These are phyloP conservation scores for Mucor circinelloides DNA, from an alignment of 371 early-diverging fungal genomes.

Conservation along the genomic window DNA sequence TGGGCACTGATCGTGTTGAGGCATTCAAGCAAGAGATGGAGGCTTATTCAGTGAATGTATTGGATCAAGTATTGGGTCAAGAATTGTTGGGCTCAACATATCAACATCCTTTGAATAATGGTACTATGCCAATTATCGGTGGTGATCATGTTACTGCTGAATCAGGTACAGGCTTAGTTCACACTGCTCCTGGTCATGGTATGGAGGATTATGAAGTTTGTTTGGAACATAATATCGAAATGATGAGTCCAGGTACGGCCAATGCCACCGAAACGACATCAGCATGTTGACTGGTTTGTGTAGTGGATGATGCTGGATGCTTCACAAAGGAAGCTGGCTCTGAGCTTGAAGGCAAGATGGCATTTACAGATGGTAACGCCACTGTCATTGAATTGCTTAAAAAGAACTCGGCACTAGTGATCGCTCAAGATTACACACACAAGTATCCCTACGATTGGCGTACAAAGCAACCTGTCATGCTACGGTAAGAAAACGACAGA, in stretches of 20 bases:
- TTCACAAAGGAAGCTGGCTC: conserved; percentile 74
- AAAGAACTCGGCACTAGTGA: conserved; percentile 43
- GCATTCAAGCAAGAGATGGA: conserved; percentile 33
- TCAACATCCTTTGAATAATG: conserved; percentile 64
- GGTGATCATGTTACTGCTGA: conserved; percentile 82
- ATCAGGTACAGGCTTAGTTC: conserved; percentile 92
- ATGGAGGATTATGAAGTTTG: conserved; percentile 92
- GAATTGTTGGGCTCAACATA: conserved; percentile 72
- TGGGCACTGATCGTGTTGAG: conserved; percentile 51
- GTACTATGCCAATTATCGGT: conserved; percentile 53
- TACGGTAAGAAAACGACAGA: conserved; percentile 33
- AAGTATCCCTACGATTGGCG: conserved; percentile 94
- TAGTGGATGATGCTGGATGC: conserved; percentile 82
- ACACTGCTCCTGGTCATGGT: conserved; percentile 96
- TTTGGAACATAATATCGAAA: conserved; percentile 56
- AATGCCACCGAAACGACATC: background rate
- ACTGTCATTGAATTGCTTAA: conserved; percentile 63
- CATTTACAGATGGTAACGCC: conserved; percentile 65
- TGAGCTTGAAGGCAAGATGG: conserved; percentile 63
- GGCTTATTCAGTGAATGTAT: background rate
- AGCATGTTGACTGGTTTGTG: background rate
- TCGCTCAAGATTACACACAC: conserved; percentile 59
- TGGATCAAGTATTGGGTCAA: conserved; percentile 51
- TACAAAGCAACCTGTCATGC: conserved; percentile 86
- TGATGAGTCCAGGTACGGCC: conserved; percentile 55